Evolutionary conservation across 2,329 filamentous ascomycete species (phyloP).

Genomic region (Macrophomina tecta): DNA sequence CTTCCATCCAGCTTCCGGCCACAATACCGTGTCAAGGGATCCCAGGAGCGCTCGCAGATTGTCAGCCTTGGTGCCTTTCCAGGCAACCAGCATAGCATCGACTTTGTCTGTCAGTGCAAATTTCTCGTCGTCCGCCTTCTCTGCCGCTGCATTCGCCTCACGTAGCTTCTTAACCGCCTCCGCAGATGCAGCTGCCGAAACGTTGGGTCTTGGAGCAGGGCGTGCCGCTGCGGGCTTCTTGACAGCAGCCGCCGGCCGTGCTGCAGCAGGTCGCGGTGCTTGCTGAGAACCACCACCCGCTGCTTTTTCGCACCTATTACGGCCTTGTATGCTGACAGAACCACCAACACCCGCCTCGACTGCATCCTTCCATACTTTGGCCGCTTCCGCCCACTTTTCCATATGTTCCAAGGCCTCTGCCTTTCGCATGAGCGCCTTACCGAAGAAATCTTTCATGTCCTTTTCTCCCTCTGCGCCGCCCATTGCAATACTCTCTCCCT

Average conservation of each 20-base stretch:
- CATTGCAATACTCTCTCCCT: slow-evolving; percentile 79
- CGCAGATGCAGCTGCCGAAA: slow-evolving; percentile 48
- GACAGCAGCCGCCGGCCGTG: slow-evolving; percentile 45
- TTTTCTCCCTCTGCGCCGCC: slow-evolving; percentile 65
- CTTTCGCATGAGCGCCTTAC: slow-evolving; percentile 91
- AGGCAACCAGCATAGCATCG: slow-evolving; percentile 76
- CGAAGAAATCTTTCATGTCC: slow-evolving; percentile 91
- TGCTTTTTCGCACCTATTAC: slow-evolving; percentile 88
- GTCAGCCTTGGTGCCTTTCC: slow-evolving; percentile 91
- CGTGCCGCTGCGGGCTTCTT: slow-evolving; percentile 38
- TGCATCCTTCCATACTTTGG: slow-evolving; percentile 77
- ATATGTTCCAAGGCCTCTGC: slow-evolving; percentile 95
- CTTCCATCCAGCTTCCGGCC: slow-evolving; percentile 94
- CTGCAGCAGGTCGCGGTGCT: slow-evolving; percentile 53
- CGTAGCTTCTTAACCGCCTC: slow-evolving; percentile 84
- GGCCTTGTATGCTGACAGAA: slow-evolving; percentile 79
- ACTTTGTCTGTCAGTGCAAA: slow-evolving; percentile 87
- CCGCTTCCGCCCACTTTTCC: slow-evolving; percentile 90
- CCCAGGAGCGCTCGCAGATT: slow-evolving; percentile 88
- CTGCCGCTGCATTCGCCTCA: slow-evolving; percentile 83
- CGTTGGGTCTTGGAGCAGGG: slow-evolving; percentile 49
- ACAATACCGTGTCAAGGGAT: slow-evolving; percentile 86
- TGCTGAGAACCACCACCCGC: slow-evolving; percentile 61
- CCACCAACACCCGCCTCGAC: slow-evolving; percentile 89
- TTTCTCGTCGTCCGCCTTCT: slow-evolving; percentile 88